Base-by-base conservation (phyloP, 352 stramenopile genomes). In the Globisporangium parvum region DNA sequence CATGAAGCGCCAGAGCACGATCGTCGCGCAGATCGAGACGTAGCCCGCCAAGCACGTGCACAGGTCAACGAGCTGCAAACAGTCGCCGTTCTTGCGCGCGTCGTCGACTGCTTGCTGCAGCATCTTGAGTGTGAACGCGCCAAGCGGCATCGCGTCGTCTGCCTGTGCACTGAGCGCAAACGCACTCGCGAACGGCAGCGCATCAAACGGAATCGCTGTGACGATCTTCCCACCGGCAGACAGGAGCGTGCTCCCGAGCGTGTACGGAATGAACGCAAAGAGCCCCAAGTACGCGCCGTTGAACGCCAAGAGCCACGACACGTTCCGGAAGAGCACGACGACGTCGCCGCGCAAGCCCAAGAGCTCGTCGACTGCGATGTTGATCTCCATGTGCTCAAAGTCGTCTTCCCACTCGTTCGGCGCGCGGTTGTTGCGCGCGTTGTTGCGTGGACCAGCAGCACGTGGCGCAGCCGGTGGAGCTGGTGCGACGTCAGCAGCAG, bases 251-350 rank as follows among this genome's bases (percentile, higher is more conserved):
- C 88, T 96, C 40, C 96, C 96, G 9, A 98, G 70, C 6, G 86
- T 96, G 61, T 95, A 98, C 45, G 96, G 96, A 24, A 98, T 90
- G 65, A 98, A 98, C 6, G 89, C 89, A 54, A 98, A 98, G 51
- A 98, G 72, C 8, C 93, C 95, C 2, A 99, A 73, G 66, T 98
- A 99, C 1, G 96, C 89, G 15, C 94, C 96, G 65, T 98, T 98
- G 73, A 99, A 99, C 12, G 96, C 92, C 35, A 99, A 57, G 3
- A 99, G 71, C 95, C 96, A 99, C 49, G 97, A 91, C 5, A 98
- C 80, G 62, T 99, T 99, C 23, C 96, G 88, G 58, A 98, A 87
- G 6, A 99, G 68, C 26, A 96, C 86, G 48, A 93, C 70, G 41
- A 98, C 69, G 31, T 98, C 95, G 3, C 96, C 96, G 44, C 96